phyloP scores from a whole-genome alignment of 208 protist genomes.

The Naegleria lovaniensis region DNA sequence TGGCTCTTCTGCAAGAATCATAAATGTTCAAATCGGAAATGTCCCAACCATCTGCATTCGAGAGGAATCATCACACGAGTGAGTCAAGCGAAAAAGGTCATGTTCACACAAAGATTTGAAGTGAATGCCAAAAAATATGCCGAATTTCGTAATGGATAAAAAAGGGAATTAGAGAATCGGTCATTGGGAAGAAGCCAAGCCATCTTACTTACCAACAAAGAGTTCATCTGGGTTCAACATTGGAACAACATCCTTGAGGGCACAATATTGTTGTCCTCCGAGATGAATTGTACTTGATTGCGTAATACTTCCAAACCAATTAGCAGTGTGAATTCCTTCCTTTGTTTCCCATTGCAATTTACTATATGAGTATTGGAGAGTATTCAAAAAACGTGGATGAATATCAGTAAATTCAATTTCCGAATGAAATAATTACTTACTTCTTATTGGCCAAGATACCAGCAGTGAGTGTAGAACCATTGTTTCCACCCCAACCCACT shows the following conservation, averaged over 20 bases:
- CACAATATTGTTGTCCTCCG: conserved; percentile 76
- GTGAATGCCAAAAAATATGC: not conserved
- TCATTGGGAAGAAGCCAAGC: not conserved
- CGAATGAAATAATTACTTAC: not conserved
- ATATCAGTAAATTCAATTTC: not conserved
- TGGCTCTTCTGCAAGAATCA: conserved; percentile 87
- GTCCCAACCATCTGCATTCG: conserved; percentile 94
- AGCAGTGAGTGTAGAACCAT: conserved; percentile 95
- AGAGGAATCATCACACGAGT: no score
- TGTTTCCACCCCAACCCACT: conserved; percentile 96
- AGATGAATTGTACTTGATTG: conserved; percentile 90
- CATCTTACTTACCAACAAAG: conserved; percentile 54
- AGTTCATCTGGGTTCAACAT: conserved; percentile 95
- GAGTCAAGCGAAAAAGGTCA: not conserved
- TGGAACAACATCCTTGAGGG: conserved; percentile 84
- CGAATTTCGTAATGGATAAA: no score
- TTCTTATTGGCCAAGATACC: conserved; percentile 89
- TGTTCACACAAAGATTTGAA: no score
- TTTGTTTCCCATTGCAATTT: conserved; percentile 85
- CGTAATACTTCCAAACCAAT: conserved; percentile 95
- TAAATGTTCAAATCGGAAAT: conserved; percentile 83
- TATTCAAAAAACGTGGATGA: not conserved
- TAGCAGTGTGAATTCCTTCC: conserved; percentile 73
- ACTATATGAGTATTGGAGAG: not conserved
- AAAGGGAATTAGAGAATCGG: not conserved